phyloP scores from a whole-genome alignment of 768 basidiomycete genomes.

The Boletus pseudopeckii region DNA sequence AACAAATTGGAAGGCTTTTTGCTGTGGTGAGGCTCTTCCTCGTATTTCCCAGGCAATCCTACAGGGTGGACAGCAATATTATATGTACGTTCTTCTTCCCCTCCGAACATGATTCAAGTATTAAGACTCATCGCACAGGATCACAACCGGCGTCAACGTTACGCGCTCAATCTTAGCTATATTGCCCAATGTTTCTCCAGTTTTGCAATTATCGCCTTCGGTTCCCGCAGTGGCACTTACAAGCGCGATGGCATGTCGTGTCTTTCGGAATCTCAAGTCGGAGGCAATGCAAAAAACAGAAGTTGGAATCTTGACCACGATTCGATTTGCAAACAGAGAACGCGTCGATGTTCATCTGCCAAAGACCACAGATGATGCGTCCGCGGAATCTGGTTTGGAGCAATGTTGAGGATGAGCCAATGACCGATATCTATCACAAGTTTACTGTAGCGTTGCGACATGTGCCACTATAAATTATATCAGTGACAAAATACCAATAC shows the following conservation, averaged over 20 bases:
- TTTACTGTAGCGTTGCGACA: background rate
- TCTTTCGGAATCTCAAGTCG: slow-evolving; percentile 34
- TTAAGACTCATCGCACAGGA: slow-evolving; percentile 18
- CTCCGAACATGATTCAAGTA: background rate
- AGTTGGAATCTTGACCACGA: slow-evolving; percentile 11
- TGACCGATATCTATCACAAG: background rate
- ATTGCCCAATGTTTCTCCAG: slow-evolving; percentile 15
- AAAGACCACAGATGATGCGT: background rate
- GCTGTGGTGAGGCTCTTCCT: slow-evolving; percentile 27
- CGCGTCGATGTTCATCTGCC: background rate
- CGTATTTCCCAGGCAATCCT: slow-evolving; percentile 32
- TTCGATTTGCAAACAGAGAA: slow-evolving; percentile 14
- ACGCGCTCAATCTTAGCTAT: slow-evolving; percentile 22
- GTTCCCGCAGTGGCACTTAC: slow-evolving; percentile 31
- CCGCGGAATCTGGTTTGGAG: background rate
- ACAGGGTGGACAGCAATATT: slow-evolving; percentile 38
- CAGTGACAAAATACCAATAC: slow-evolving; percentile 8
- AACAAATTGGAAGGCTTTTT: slow-evolving; percentile 17
- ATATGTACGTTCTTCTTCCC: slow-evolving; percentile 27
- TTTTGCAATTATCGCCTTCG: slow-evolving; percentile 24
- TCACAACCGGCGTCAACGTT: slow-evolving; percentile 33
- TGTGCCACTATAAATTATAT: background rate
- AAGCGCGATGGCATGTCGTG: slow-evolving; percentile 33
- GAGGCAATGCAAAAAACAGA: slow-evolving; percentile 8
- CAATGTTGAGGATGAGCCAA: background rate